These are phyloP conservation scores for Dryas drummondii DNA, from an alignment of 306 rosid species.

Conservation along the genomic window DNA sequence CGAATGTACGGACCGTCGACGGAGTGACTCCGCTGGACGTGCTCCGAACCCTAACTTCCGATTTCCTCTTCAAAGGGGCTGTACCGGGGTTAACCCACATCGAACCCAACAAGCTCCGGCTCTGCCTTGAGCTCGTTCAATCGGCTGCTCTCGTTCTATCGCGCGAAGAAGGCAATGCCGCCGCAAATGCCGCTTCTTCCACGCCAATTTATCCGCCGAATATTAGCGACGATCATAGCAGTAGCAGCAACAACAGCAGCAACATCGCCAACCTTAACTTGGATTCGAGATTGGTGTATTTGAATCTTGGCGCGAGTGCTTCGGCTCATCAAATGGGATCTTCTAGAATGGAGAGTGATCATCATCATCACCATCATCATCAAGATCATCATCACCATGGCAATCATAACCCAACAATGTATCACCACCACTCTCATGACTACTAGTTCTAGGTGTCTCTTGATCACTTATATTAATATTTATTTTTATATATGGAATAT, in stretches of 20 bases:
- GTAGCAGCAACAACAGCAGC: conserved; percentile 40
- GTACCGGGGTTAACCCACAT: conserved; percentile 91
- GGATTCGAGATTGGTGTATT: conserved; percentile 87
- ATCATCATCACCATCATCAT: conserved; percentile 46
- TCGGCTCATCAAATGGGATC: conserved; percentile 53
- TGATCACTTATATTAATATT: neutral
- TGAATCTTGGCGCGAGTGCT: conserved; percentile 71
- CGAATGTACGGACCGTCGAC: conserved; percentile 76
- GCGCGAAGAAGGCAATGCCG: conserved; percentile 68
- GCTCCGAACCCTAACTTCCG: conserved; percentile 97
- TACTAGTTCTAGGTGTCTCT: conserved; percentile 27
- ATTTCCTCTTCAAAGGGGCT: conserved; percentile 95
- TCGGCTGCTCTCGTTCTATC: conserved; percentile 94
- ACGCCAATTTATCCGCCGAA: conserved; percentile 58
- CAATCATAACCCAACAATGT: conserved; percentile 57
- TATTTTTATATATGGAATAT: no score
- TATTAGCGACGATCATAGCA: conserved; percentile 55
- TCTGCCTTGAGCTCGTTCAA: conserved; percentile 91
- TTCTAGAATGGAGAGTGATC: conserved; percentile 48
- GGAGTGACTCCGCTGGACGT: conserved; percentile 84
- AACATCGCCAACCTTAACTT: conserved; percentile 55
- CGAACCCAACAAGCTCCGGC: conserved; percentile 87
- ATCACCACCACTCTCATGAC: conserved; percentile 69
- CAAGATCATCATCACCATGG: conserved; percentile 39
- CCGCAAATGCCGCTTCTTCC: conserved; percentile 36